Evolutionary conservation across 441 rosid genomes (phyloP).

Genomic region (Gossypium gossypioides): DNA sequence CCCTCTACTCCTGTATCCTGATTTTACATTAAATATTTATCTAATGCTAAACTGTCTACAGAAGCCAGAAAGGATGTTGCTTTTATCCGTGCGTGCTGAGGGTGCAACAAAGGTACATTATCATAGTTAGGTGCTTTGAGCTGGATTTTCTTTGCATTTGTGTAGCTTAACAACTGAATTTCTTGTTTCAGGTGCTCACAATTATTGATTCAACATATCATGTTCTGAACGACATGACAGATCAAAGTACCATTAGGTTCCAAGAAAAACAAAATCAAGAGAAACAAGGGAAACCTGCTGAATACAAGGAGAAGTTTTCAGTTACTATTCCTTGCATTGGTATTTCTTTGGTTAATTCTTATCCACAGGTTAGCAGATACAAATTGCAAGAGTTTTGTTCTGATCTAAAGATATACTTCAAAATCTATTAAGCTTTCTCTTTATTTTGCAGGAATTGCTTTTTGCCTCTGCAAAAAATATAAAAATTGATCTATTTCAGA

Average conservation of each 20-base stretch:
- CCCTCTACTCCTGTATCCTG: slow-evolving; percentile 2
- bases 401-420: slow-evolving; percentile 1
- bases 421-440: slow-evolving; percentile 15
- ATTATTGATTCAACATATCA: slow-evolving; percentile 81
- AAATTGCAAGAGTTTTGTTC: slow-evolving; percentile 9
- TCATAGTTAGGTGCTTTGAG: slow-evolving; percentile 10
- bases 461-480: slow-evolving; percentile 75
- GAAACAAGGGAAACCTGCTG: slow-evolving; percentile 37
- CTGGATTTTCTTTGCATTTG: slow-evolving; percentile 11
- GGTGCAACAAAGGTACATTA: slow-evolving; percentile 82
- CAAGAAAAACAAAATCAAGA: slow-evolving; percentile 40
- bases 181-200: slow-evolving; percentile 55
- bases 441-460: slow-evolving; percentile 66
- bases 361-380: slow-evolving; percentile 54
- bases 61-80: slow-evolving; percentile 81
- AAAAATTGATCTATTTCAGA: slow-evolving; percentile 55
- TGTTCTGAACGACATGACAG: slow-evolving; percentile 40
- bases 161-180: slow-evolving; percentile 15
- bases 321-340: slow-evolving; percentile 58
- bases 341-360: slow-evolving; percentile 67
- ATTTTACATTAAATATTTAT: background rate
- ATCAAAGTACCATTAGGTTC: slow-evolving; percentile 25
- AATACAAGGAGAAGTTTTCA: slow-evolving; percentile 64
- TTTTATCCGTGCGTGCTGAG: slow-evolving; percentile 64
- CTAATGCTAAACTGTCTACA: slow-evolving; percentile 29